These are phyloP conservation scores for Hamamelis virginiana DNA, from an alignment of 164 flowering plant species.

Conservation along the genomic window DNA sequence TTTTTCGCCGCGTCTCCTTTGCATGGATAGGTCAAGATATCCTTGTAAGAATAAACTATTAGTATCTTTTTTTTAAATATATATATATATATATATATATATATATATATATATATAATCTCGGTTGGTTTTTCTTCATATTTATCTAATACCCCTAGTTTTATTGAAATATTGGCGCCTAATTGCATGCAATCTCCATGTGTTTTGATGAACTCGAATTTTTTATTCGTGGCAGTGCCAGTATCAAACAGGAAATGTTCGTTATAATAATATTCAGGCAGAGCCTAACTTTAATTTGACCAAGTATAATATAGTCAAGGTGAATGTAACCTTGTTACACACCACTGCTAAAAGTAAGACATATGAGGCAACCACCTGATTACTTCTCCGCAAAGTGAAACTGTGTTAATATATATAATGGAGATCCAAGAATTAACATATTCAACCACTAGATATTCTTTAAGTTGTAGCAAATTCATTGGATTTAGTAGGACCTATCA, in stretches of 20 bases:
- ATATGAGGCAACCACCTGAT: not conserved
- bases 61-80: not conserved
- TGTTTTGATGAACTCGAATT: not conserved
- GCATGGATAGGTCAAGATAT: conserved; percentile 99
- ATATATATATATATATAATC: too few species aligned
- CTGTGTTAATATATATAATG: not conserved
- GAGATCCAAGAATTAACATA: not conserved
- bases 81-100: too few species aligned
- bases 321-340: not conserved
- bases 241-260: not conserved
- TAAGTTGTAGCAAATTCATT: not conserved
- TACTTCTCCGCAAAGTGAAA: not conserved
- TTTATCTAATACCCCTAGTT: not conserved
- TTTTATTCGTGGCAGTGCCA: not conserved
- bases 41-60: conserved; percentile 61
- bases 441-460: not conserved
- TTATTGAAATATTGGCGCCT: not conserved
- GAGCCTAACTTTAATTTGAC: not conserved
- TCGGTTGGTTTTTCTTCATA: not conserved
- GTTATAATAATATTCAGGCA: not conserved
- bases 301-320: not conserved
- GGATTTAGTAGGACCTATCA: not conserved
- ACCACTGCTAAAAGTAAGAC: not conserved
- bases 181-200: too few species aligned
- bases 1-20: conserved; percentile 57